Base-by-base conservation (phyloP, 2,329 filamentous ascomycete genomes). In the Pseudopyricularia javanii region DNA sequence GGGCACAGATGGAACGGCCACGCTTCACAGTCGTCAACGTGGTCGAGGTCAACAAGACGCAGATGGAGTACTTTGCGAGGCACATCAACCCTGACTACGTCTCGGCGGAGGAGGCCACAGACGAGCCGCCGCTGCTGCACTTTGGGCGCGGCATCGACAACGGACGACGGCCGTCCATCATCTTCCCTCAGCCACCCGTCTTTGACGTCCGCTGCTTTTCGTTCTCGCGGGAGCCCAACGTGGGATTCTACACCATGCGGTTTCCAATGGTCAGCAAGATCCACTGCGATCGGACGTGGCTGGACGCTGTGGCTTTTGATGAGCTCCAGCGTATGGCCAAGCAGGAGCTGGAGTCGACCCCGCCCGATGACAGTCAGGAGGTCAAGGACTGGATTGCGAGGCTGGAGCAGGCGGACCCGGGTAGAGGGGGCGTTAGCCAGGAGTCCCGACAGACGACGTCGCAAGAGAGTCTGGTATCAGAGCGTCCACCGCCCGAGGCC, bases 171-270 rank as follows among this genome's bases (percentile, higher is more conserved):
- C 68, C 77, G 57, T 70, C 73, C 0, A 67, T 74, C 2, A 66
- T 83, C 1, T 95, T 95, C 64, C 76, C 74, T 7, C 71, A 74
- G 0, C 89, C 89, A 0, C 78, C 88, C 20, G 80, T 95, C 0
- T 86, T 90, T 53, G 91, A 95, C 59, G 71, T 95, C 55, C 74
- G 86, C 24, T 91, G 88, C 52, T 87, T 88, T 56, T 83, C 85
- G 0, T 95, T 90, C 59, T 85, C 89, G 55, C 87, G 84, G 61
- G 75, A 78, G 3, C 76, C 80, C 4, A 83, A 85, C 60, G 82
- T 80, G 14, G 74, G 75, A 1, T 90, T 86, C 60, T 89, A 81
- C 71, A 83, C 83, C 55, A 78, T 89, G 51, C 78, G 90, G 1
- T 94, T 95, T 60, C 86, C 90, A 1, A 74, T 78, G 2, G 79